Conservation (phyloP, 768 basidiomycete species). For the Auriscalpium orientale region DNA sequence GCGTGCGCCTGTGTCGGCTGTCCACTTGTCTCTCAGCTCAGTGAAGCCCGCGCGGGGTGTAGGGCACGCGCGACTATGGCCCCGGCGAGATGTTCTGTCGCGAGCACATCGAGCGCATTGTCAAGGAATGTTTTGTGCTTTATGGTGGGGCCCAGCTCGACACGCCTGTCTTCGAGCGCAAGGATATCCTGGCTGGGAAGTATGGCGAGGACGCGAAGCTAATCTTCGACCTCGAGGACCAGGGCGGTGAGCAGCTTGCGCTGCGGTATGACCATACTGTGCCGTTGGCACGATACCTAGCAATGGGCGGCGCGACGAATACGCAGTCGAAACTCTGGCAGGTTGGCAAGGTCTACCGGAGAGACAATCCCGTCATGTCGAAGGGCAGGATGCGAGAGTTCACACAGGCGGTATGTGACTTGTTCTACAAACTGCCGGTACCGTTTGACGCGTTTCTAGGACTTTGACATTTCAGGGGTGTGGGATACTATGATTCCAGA, state of each 20-base stretch:
- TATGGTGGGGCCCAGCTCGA: constrained; percentile 92
- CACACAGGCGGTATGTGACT: constrained; percentile 75
- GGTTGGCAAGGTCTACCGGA: constrained; percentile 95
- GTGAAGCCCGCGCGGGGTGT: background rate
- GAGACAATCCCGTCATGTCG: constrained; percentile 95
- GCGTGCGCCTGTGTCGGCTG: constrained; percentile 16
- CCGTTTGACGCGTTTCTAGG: constrained; percentile 37
- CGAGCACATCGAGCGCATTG: constrained; percentile 79
- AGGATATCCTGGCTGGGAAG: constrained; percentile 92
- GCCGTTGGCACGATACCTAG: constrained; percentile 89
- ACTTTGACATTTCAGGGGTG: constrained; percentile 87
- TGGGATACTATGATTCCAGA: constrained; percentile 99
- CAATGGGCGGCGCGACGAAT: constrained; percentile 84
- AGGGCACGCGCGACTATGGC: constrained; percentile 95
- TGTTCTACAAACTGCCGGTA: background rate
- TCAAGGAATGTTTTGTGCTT: constrained; percentile 80
- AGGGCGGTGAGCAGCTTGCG: constrained; percentile 94
- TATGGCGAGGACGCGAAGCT: constrained; percentile 97
- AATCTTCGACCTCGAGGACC: constrained; percentile 96
- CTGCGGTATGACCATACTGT: constrained; percentile 96
- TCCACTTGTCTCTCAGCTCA: constrained; percentile 12
- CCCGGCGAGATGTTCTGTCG: constrained; percentile 90
- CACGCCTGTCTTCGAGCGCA: constrained; percentile 97
- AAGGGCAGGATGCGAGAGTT: constrained; percentile 99
- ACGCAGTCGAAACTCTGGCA: constrained; percentile 87